phyloP scores from a whole-genome alignment of 2,329 filamentous ascomycete species.

The Emergomyces orientalis region DNA sequence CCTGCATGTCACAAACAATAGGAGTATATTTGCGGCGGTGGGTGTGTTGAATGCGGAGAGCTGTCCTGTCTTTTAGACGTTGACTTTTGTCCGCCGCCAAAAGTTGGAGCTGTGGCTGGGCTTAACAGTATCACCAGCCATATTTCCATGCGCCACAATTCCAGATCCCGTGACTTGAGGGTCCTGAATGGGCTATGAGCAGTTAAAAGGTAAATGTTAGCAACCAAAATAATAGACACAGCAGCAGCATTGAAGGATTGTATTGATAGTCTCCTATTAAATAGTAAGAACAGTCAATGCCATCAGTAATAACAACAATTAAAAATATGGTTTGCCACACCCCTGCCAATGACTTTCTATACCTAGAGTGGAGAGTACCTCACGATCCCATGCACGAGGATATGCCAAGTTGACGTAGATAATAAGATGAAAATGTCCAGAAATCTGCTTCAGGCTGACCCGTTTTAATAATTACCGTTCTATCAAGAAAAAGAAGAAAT shows the following conservation, averaged over 20 bases:
- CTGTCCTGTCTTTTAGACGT: neutral
- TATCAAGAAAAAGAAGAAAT: neutral
- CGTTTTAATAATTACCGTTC: neutral
- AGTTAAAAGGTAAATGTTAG: neutral
- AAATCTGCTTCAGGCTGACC: neutral
- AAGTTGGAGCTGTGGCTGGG: constrained; percentile 2
- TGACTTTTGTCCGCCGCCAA: neutral
- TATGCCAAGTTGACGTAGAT: neutral
- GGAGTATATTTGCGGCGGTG: neutral
- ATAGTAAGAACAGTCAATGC: neutral
- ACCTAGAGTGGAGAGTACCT: neutral
- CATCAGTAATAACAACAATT: neutral
- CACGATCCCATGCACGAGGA: neutral
- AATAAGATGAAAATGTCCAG: neutral
- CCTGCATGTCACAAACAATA: neutral
- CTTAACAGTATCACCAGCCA: neutral
- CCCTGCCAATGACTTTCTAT: neutral
- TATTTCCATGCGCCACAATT: neutral
- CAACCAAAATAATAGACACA: neutral
- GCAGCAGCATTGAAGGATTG: neutral
- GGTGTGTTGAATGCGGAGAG: neutral
- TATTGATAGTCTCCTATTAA: neutral
- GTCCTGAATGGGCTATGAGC: no score
- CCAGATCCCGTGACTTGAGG: neutral
- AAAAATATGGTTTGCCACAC: neutral